These are phyloP conservation scores for Thelephora aurantiotincta DNA, from an alignment of 768 basidiomycete genomes.

Conservation along the genomic window DNA sequence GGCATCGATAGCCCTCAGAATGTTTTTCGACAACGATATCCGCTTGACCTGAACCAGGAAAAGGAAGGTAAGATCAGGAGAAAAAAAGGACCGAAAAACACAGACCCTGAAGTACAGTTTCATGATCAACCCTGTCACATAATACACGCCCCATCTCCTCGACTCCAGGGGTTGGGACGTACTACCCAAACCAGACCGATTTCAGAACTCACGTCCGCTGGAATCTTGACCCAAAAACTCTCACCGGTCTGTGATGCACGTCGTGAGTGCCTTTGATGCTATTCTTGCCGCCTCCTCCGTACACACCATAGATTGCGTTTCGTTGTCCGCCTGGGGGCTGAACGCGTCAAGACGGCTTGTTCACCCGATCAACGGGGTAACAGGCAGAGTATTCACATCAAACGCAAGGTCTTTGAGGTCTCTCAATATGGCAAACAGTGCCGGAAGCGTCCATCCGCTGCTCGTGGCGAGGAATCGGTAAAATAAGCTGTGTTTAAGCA, in stretches of 20 bases:
- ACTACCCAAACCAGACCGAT: conserved; percentile 18
- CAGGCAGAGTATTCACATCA: conserved; percentile 35
- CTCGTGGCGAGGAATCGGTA: conserved; percentile 69
- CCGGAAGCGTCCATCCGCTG: conserved; percentile 78
- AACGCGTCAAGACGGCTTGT: not conserved
- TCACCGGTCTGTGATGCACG: conserved; percentile 76
- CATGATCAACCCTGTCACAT: conserved; percentile 78
- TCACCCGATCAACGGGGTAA: conserved; percentile 2
- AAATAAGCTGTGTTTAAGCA: conserved; percentile 36
- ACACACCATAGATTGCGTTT: conserved; percentile 43
- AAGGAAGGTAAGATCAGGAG: not conserved
- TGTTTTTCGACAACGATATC: conserved; percentile 84
- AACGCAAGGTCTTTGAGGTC: conserved; percentile 79
- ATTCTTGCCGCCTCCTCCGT: conserved; percentile 83
- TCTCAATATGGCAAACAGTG: conserved; percentile 65
- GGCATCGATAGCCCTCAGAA: conserved; percentile 77
- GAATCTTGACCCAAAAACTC: conserved; percentile 4
- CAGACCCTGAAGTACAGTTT: conserved; percentile 90
- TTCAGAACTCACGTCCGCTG: not conserved
- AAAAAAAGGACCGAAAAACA: conserved; percentile 6
- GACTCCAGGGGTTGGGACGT: conserved; percentile 59
- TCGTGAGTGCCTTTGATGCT: conserved; percentile 81
- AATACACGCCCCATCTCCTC: conserved; percentile 86
- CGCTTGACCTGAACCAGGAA: conserved; percentile 56
- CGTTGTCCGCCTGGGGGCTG: conserved; percentile 18